Evolutionary conservation across 2,329 filamentous ascomycete species (phyloP), one percentile per base, ranked within the genome.

Genomic region (Ophiocordyceps camponoti-floridani): DNA sequence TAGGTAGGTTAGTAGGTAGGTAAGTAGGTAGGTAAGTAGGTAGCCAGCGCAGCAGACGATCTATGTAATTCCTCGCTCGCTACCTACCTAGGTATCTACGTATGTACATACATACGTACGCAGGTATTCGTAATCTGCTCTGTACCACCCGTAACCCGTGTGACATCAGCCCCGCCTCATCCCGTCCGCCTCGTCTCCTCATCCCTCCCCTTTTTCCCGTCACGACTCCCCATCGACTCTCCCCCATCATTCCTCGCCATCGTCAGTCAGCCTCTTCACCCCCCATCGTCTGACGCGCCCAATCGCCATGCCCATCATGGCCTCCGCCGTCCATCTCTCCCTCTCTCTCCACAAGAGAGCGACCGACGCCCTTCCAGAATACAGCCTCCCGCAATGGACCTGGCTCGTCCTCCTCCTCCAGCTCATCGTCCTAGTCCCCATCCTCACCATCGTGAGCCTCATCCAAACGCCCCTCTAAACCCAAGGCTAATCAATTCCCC

Each of bases 371-470:
- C 52, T 56, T 35, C 44, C 44, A 38, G 40, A 51, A 35, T 48
- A 51, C 42, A 48, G 63, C 48, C 53, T 62, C 45, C 65, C 64
- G 16, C 49, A 51, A n/a, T 68, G 65, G 65, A 56, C 62, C n/a
- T 55, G 50, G 48, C 49, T 55, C 38, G 48, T 73, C 46, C 42
- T 68, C 42, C 45, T 67, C 16, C 44, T 60, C 44, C 58, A 71
- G 49, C 44, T 65, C 41, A 27, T 72, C 31, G 43, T 72, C 47
- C 66, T 73, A 50, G 44, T 71, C 11, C 70, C 70, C 33, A 18
- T 65, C 26, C 47, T 66, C 33, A 7, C 71, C 44, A 51, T 66
- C 40, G 68, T 73, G 59, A 50, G 62, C 56, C 14, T 13, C 42
- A 8, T n/a, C 28, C 23, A n/a, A 23, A 23, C 23, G 3, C 23